Base-by-base conservation (phyloP, 75 land plant species). In the Sequoia sempervirens region DNA sequence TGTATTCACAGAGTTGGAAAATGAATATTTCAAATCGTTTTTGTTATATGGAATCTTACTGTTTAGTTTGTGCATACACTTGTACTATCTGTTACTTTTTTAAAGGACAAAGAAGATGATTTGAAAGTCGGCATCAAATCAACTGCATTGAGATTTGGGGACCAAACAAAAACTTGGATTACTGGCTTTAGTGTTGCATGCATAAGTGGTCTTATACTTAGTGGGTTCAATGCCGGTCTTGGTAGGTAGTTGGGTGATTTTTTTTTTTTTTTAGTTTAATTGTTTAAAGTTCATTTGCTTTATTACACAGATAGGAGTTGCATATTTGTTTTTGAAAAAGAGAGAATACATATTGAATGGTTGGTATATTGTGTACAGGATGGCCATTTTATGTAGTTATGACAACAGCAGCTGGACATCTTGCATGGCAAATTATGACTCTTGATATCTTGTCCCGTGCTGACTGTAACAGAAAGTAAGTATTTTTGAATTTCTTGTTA, bases 91-190 rank as follows among this genome's bases (percentile, higher is more conserved):
- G 30, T 40, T 85, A 68, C 17, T 79, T 20, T 37, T 53, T 80
- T 3, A 45, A 18, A 95, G 95, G 99, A 97, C 85, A 97, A 96
- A 87, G 96, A 89, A 83, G 99, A 97, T 90, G 99, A 97, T 81
- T 7, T 93, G 80, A 96, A 91, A 86, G 98, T 96, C 6, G 99
- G 99, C 47, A 96, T 97, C 70, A 97, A 96, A 89, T 97, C 99
- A 37, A 97, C 99, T 12, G 99, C 99, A 26, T 93, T 97, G 86
- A 92, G 96, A 66, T 97, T 96, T 87, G 96, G 96, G 32, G 85
- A 92, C 74, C 84, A 85, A 34, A 94, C 99, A 75, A 92, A 91
- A 75, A 12, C 68, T 41, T 97, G 99, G 99, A 87, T 90, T 76
- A 64, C 85, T 64, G 90, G 89, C 23, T 97, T 97, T 89, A 94